Evolutionary conservation across 176 grass and related monocot genomes (phyloP).

Genomic region (Hsuehochloa calcarea): DNA sequence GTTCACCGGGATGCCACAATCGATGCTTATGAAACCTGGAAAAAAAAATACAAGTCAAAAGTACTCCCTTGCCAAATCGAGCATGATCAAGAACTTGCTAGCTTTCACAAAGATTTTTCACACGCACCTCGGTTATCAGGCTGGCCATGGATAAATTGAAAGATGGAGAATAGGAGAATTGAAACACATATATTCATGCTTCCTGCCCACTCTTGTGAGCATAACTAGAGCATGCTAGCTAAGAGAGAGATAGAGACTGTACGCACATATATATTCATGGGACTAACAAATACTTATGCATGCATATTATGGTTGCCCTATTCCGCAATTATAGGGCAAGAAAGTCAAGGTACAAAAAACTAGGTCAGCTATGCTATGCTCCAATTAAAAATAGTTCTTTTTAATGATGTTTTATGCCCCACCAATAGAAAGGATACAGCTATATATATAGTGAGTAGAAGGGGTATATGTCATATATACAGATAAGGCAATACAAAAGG

Average conservation of each 20-base stretch:
- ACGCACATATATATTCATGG: background rate
- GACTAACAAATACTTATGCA: background rate
- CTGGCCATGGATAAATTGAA: conserved; percentile 26
- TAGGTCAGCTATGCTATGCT: background rate
- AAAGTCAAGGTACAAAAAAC: conserved; percentile 18
- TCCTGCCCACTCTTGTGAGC: background rate
- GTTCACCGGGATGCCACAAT: conserved; percentile 46
- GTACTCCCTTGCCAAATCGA: background rate
- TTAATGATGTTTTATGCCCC: background rate
- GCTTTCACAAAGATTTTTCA: background rate
- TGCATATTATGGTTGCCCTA: background rate
- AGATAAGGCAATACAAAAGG: too few relatives aligned
- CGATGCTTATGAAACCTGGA: conserved; percentile 72
- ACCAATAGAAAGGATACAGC: background rate
- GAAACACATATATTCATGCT: conserved; percentile 21
- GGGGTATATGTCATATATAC: too few relatives aligned
- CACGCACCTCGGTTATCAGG: conserved; percentile 20
- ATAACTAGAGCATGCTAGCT: conserved; percentile 15
- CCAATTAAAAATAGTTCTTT: background rate
- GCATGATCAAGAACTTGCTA: background rate
- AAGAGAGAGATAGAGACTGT: background rate
- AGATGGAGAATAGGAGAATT: conserved; percentile 28
- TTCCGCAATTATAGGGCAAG: background rate
- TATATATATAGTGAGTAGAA: too few relatives aligned
- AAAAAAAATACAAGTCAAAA: background rate